Base-by-base conservation (phyloP, 2,329 filamentous ascomycete species). In the Scedosporium aurantiacum region DNA sequence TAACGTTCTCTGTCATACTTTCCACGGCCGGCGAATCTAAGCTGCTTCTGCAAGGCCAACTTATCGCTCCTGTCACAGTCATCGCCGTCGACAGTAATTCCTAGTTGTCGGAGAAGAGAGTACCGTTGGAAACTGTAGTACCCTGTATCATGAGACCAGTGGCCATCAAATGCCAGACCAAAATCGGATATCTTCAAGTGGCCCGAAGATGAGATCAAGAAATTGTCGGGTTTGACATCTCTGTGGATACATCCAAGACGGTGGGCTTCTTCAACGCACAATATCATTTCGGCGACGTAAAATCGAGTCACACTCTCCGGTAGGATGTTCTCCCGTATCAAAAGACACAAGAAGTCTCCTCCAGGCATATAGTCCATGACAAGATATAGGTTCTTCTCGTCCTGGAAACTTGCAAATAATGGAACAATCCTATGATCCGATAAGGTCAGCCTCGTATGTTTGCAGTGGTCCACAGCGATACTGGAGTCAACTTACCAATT, bases 331-430 rank as follows among this genome's bases (percentile, higher is more conserved):
- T 95, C 89, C 16, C 92, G 85, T 61, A 97, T 88, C 16, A 99
- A 76, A 0, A 97, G 74, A 1, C 90, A 90, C 0, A 99, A 79
- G 66, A 99, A 97, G 71, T 99, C 93, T 0, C 94, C 93, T 0
- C 93, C 94, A 2, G 95, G 88, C 91, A 97, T 97, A 70, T 96
- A 99, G 63, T 97, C 92, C 91, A 97, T 97, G 60, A 97, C 89
- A 5, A 99, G 83, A 68, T 97, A 97, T 5, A 99, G 79, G 67
- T 90, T 90, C 50, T 83, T 81, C 41, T 82, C 77, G 70, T 97
- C 94, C 72, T 97, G 91, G 66, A 97, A 97, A 69, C 91, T 94
- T 58, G 90, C 82, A 58, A 96, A 82, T 41, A 99, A 77, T 0
- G 92, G 90, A 2, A 97, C 90, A 56, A 96, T 86, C 93, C 84